phyloP scores from a whole-genome alignment of 2,329 filamentous ascomycete species.

The Fusarium agapanthi region DNA sequence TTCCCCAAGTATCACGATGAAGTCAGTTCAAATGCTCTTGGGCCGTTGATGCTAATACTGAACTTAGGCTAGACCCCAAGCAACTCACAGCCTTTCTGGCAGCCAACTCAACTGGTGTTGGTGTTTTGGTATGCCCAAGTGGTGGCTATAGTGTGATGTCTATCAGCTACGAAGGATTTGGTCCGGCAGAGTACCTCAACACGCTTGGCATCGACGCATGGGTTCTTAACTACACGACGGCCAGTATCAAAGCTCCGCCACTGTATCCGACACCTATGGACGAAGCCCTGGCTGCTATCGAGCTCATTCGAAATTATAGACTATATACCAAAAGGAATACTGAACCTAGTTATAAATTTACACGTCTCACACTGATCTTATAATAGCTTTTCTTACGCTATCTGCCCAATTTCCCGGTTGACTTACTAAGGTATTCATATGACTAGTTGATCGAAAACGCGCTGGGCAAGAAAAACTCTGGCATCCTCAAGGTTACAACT shows the following conservation, averaged over 20 bases:
- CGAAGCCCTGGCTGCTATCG: slow-evolving; percentile 18
- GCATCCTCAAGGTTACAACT: neutral
- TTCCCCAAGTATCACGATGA: neutral
- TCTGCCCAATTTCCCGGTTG: too few species aligned
- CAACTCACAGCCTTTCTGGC: slow-evolving; percentile 11
- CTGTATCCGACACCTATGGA: slow-evolving; percentile 23
- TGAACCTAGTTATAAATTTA: neutral
- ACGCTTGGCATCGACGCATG: slow-evolving; percentile 30
- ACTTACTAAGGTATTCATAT: neutral
- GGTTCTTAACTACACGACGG: slow-evolving; percentile 28
- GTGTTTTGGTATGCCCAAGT: slow-evolving; percentile 20
- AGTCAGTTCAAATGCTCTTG: neutral
- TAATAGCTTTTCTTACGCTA: neutral
- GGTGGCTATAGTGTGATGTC: slow-evolving; percentile 23
- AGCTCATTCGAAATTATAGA: neutral
- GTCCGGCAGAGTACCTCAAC: slow-evolving; percentile 21
- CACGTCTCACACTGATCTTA: rapidly evolving
- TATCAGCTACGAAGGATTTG: slow-evolving; percentile 15
- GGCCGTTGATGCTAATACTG: neutral
- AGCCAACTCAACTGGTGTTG: slow-evolving; percentile 16
- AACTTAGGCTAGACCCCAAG: neutral
- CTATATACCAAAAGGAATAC: neutral
- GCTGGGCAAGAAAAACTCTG: neutral
- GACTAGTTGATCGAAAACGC: neutral
- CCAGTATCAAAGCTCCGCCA: slow-evolving; percentile 10